phyloP scores from a whole-genome alignment of 352 stramenopile genomes.

The Phytophthora boehmeriae region DNA sequence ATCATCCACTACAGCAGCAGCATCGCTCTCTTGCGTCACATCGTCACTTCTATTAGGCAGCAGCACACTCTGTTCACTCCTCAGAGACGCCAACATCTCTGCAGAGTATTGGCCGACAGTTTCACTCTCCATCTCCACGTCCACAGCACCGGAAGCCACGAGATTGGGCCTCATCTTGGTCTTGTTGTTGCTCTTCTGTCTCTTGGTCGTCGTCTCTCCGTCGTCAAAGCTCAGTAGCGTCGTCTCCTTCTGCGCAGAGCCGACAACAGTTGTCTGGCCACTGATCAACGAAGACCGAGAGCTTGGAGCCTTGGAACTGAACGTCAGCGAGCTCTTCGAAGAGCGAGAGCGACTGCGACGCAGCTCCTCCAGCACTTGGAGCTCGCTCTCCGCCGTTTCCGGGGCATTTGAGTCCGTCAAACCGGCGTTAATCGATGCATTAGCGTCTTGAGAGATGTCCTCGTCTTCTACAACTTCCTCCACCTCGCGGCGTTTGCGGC shows the following conservation, averaged over 20 bases:
- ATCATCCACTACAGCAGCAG: conserved; percentile 22
- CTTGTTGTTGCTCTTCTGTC: conserved; percentile 33
- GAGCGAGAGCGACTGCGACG: conserved; percentile 40
- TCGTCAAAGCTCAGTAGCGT: conserved; percentile 65
- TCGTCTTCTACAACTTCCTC: conserved; percentile 10
- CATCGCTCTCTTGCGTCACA: not conserved
- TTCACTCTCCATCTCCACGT: conserved; percentile 27
- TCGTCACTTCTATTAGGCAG: conserved; percentile 22
- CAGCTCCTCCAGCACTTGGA: conserved; percentile 36
- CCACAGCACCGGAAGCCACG: conserved; percentile 27
- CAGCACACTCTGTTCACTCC: conserved; percentile 74
- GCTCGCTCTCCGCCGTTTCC: conserved; percentile 22
- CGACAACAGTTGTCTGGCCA: not conserved
- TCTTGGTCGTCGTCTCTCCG: conserved; percentile 6
- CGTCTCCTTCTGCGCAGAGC: conserved; percentile 2
- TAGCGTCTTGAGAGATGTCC: conserved; percentile 1
- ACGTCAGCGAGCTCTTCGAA: conserved; percentile 40
- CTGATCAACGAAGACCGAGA: not conserved
- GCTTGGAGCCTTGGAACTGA: conserved; percentile 42
- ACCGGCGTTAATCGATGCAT: not conserved
- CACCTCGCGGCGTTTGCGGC: conserved; percentile 43
- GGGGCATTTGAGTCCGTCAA: conserved; percentile 3
- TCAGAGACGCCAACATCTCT: conserved; percentile 62
- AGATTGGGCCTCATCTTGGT: conserved; percentile 75
- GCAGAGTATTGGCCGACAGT: conserved; percentile 46